These are phyloP conservation scores for Polytolypa hystricis DNA, from an alignment of 2,329 filamentous ascomycete genomes.

Conservation along the genomic window DNA sequence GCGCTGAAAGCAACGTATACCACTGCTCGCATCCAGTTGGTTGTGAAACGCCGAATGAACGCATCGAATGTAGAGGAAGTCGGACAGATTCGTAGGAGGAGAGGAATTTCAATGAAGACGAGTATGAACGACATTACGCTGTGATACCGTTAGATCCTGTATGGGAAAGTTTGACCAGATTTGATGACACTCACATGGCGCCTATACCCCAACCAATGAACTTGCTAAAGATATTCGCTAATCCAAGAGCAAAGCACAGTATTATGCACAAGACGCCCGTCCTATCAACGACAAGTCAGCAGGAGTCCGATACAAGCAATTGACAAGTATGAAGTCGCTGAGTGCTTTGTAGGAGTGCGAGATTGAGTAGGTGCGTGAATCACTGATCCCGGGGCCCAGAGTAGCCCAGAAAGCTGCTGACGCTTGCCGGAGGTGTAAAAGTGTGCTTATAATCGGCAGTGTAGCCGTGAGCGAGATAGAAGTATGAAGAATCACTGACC, in stretches of 20 bases:
- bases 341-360: not conserved
- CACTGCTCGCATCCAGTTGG: slow-evolving; percentile 90
- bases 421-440: too few relatives aligned
- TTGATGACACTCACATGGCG: slow-evolving; percentile 39
- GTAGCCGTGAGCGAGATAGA: too few relatives aligned
- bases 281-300: slow-evolving; percentile 18
- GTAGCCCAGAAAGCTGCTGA: too few relatives aligned
- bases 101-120: slow-evolving; percentile 79
- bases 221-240: slow-evolving; percentile 56
- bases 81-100: slow-evolving; percentile 93
- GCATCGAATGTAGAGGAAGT: slow-evolving; percentile 81
- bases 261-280: slow-evolving; percentile 49
- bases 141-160: slow-evolving; percentile 34
- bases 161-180: slow-evolving; percentile 6
- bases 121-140: slow-evolving; percentile 63
- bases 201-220: slow-evolving; percentile 51
- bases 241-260: slow-evolving; percentile 55
- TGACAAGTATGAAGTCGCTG: too few relatives aligned
- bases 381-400: too few relatives aligned
- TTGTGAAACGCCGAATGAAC: slow-evolving; percentile 83
- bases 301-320: too few relatives aligned
- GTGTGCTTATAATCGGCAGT: too few relatives aligned
- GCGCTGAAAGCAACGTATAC: slow-evolving; percentile 74
- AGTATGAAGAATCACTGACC: too few relatives aligned
- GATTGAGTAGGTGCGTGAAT: not conserved